Conservation (phyloP, 306 rosid species). For the Quercus ilex region DNA sequence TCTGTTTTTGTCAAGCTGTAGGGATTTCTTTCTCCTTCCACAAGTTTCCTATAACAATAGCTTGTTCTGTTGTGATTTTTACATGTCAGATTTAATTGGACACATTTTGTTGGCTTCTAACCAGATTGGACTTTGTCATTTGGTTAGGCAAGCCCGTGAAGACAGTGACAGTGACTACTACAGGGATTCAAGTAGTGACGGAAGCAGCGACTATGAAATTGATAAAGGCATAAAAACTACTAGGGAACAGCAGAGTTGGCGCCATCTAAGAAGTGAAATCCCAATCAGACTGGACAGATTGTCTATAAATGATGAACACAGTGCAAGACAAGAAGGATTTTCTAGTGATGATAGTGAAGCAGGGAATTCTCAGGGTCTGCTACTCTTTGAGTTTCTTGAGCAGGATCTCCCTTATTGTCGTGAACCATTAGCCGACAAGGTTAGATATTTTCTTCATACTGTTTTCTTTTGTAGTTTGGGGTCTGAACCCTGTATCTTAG, state of each 20-base stretch:
- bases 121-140: conserved; percentile 15
- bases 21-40: background rate
- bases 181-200: conserved; percentile 80
- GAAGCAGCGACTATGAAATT: conserved; percentile 69
- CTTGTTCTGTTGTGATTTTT: background rate
- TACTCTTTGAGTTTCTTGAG: conserved; percentile 75
- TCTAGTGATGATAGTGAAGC: conserved; percentile 74
- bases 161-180: conserved; percentile 60
- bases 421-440: conserved; percentile 85
- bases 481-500: conserved; percentile 23
- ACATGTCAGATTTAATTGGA: background rate
- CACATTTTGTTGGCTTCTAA: conserved; percentile 4
- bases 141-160: conserved; percentile 50
- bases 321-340: conserved; percentile 44
- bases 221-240: conserved; percentile 35
- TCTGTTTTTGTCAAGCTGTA: background rate
- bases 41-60: background rate
- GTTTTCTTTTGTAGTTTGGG: background rate
- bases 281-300: conserved; percentile 35
- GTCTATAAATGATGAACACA: conserved; percentile 41
- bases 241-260: conserved; percentile 30
- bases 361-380: conserved; percentile 43
- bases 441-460: conserved; percentile 23
- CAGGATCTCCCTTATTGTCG: conserved; percentile 78
- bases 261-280: conserved; percentile 27